Percentiles rank a stretch among this genome's conserved stretches.
These are phyloP conservation scores for Saccharum hybrid DNA, from an alignment of 202 grass and related monocot species.

Conservation along the genomic window DNA sequence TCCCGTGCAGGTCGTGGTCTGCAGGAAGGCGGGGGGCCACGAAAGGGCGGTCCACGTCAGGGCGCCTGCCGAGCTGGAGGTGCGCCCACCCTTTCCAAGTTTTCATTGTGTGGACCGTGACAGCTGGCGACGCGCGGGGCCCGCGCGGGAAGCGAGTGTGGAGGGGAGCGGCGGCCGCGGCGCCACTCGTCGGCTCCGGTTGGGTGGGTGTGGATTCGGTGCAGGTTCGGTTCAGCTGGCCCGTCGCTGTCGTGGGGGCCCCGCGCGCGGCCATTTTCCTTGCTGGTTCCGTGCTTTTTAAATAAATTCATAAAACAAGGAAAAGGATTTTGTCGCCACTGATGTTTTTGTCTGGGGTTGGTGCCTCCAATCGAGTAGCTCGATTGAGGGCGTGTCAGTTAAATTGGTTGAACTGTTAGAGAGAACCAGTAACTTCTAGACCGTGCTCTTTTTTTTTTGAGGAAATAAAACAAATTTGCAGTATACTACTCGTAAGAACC, in stretches of 20 bases:
- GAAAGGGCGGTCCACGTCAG: slow-evolving; percentile 42
- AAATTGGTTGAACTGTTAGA: background rate
- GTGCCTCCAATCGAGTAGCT: slow-evolving; percentile 4
- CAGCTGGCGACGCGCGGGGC: slow-evolving; percentile 41
- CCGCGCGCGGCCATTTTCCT: background rate
- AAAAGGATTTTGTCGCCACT: background rate
- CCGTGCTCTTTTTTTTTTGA: too few species aligned
- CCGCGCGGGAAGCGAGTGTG: background rate
- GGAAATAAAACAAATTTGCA: too few species aligned
- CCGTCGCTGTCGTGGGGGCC: slow-evolving; percentile 27
- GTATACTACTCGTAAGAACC: background rate
- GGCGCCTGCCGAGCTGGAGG: slow-evolving; percentile 45
- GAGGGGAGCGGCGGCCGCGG: background rate
- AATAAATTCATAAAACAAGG: background rate
- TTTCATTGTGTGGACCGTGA: slow-evolving; percentile 33
- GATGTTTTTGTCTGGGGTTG: slow-evolving; percentile 26
- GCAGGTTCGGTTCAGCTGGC: background rate
- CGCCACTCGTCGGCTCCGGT: background rate
- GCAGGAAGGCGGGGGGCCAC: background rate
- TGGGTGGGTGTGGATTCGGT: background rate
- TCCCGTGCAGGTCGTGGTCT: background rate
- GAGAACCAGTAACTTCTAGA: background rate
- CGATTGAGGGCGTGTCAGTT: background rate
- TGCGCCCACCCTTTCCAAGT: slow-evolving; percentile 12
- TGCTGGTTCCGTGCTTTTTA: background rate